Evolutionary conservation across 1,139 yeast genomes (phyloP).

Genomic region (Sugiyamaella paludigena): DNA sequence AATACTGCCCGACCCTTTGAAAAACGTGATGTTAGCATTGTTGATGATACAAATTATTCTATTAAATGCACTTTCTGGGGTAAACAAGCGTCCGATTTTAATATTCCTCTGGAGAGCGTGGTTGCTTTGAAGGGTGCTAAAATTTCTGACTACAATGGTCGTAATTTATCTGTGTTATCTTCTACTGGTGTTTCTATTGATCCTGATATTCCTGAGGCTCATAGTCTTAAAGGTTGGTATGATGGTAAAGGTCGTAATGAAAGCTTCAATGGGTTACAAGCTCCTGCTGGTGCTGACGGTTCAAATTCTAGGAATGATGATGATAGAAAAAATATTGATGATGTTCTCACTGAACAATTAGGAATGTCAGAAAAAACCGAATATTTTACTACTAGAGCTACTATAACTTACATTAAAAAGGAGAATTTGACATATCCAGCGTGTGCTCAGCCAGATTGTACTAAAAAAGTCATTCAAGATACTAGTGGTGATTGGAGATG

Average conservation of each 20-base stretch:
- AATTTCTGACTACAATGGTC: conserved; percentile 86
- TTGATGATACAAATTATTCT: conserved; percentile 78
- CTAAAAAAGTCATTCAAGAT: conserved; percentile 75
- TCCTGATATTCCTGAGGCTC: conserved; percentile 90
- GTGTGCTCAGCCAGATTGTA: conserved; percentile 71
- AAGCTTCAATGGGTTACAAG: conserved; percentile 59
- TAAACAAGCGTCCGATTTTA: conserved; percentile 74
- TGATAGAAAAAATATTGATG: conserved; percentile 52
- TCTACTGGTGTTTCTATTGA: conserved; percentile 72
- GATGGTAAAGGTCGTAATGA: conserved; percentile 71
- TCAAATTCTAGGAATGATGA: conserved; percentile 40
- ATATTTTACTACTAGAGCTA: conserved; percentile 70
- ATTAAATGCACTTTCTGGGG: conserved; percentile 90
- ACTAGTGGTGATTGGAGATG: conserved; percentile 86
- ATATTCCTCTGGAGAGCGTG: conserved; percentile 72
- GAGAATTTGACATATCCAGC: conserved; percentile 88
- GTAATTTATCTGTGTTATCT: conserved; percentile 76
- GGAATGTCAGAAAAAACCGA: conserved; percentile 73
- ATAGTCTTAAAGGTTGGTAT: conserved; percentile 90
- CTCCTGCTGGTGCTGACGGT: conserved; percentile 30
- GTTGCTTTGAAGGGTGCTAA: conserved; percentile 89
- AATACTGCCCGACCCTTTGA: conserved; percentile 87
- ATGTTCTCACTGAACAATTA: conserved; percentile 65
- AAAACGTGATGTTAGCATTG: conserved; percentile 83
- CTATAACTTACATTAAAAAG: conserved; percentile 65